Percentiles rank a stretch among this genome's conserved stretches.
Evolutionary conservation across 805 yeast species (phyloP).

Genomic region (Kregervanrija delftensis): DNA sequence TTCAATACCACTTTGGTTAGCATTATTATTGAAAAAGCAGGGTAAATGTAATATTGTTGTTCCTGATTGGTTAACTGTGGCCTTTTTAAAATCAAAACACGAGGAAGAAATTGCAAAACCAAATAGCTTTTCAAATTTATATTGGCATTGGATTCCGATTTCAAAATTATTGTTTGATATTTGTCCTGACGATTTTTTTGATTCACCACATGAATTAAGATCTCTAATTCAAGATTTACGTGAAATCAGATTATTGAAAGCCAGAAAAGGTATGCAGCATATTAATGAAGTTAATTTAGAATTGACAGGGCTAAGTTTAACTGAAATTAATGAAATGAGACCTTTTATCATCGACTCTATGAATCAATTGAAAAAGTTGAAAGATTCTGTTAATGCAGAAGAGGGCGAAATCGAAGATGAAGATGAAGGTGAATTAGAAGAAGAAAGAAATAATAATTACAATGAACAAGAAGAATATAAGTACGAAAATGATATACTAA

Average conservation of each 20-base stretch:
- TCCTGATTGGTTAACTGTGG: conserved; percentile 73
- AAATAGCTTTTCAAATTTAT: conserved; percentile 60
- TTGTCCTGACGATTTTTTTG: conserved; percentile 75
- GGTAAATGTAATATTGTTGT: conserved; percentile 78
- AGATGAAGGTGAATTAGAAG: conserved; percentile 3
- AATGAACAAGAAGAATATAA: neutral
- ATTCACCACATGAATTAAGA: conserved; percentile 64
- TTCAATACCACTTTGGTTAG: conserved; percentile 82
- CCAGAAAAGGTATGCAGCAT: conserved; percentile 69
- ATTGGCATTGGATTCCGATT: conserved; percentile 85
- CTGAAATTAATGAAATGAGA: conserved; percentile 85
- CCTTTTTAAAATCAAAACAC: conserved; percentile 46
- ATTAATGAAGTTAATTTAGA: conserved; percentile 79
- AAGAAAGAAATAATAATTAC: neutral
- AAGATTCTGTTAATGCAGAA: conserved; percentile 25
- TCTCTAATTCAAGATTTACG: conserved; percentile 74
- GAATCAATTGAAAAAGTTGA: conserved; percentile 63
- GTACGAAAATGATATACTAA: no score
- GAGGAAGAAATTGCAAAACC: conserved; percentile 59
- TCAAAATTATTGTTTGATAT: conserved; percentile 57
- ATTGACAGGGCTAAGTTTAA: conserved; percentile 69
- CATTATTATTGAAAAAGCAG: conserved; percentile 74
- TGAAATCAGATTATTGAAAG: conserved; percentile 75
- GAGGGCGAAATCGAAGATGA: conserved; percentile 1
- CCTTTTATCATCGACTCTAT: conserved; percentile 77